Evolutionary conservation across 192 early-diverging fungal species (phyloP).

Genomic region (Rhizophagus sp.): DNA sequence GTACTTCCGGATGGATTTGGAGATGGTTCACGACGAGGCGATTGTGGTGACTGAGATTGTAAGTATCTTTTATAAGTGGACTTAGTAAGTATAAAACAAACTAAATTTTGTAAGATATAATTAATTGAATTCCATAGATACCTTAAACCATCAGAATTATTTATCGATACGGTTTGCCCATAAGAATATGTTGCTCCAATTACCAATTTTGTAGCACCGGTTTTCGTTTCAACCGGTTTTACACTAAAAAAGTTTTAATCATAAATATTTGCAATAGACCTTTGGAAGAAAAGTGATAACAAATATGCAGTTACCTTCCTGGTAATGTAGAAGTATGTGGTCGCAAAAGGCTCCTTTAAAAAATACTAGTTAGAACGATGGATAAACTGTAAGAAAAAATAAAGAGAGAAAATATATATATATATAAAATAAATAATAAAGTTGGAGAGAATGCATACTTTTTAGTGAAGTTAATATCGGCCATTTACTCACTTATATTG

Average conservation of each 20-base stretch:
- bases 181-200: conserved; percentile 53
- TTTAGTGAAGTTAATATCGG: not conserved
- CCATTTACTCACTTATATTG: not conserved
- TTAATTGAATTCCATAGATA: not conserved
- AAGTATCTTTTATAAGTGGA: not conserved
- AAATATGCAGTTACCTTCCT: conserved; percentile 37
- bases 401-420: too few species aligned
- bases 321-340: conserved; percentile 38
- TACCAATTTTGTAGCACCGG: conserved; percentile 41
- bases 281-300: too few species aligned
- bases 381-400: not conserved
- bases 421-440: not conserved
- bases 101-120: not conserved
- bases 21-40: not conserved
- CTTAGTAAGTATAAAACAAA: conserved; percentile 10
- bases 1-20: conserved; percentile 26
- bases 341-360: conserved; percentile 37
- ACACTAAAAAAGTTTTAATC: conserved; percentile 37
- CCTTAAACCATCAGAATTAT: conserved; percentile 40
- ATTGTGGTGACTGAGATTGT: conserved; percentile 3
- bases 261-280: not conserved
- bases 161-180: conserved; percentile 31
- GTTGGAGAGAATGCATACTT: not conserved
- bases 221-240: conserved; percentile 46
- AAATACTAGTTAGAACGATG: not conserved